These are phyloP conservation scores for Alopecurus myosuroides DNA, from an alignment of 176 grass and related monocot genomes.

Conservation along the genomic window DNA sequence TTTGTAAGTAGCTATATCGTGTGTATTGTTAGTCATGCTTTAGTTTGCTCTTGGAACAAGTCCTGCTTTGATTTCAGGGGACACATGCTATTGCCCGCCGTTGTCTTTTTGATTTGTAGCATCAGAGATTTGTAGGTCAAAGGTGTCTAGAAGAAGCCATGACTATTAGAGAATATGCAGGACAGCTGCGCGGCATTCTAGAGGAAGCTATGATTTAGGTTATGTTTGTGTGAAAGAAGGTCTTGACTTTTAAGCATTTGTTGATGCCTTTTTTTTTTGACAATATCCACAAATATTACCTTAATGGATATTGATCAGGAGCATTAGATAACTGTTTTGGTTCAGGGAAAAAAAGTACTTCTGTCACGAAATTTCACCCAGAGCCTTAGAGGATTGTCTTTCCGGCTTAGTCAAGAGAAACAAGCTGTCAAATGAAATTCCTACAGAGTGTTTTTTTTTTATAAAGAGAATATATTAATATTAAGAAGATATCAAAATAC, in stretches of 20 bases:
- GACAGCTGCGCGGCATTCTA: background rate
- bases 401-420: conserved; percentile 43
- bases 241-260: background rate
- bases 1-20: background rate
- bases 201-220: conserved; percentile 13
- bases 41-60: background rate
- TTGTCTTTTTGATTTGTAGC: background rate
- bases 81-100: background rate
- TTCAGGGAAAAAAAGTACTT: conserved; percentile 1
- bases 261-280: background rate
- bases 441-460: no score
- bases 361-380: conserved; percentile 12
- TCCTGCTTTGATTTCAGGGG: background rate
- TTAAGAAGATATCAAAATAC: no score
- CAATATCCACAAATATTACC: background rate
- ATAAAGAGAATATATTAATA: no score
- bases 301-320: conserved; percentile 8
- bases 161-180: background rate
- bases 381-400: background rate
- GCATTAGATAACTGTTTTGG: background rate
- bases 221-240: background rate
- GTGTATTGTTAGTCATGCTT: background rate
- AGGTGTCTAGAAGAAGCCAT: conserved; percentile 10
- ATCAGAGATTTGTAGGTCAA: background rate
- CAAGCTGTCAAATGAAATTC: conserved; percentile 20